Evolutionary conservation across 2,329 filamentous ascomycete species (phyloP), one percentile per base, ranked within the genome.

Genomic region (Cytospora leucostoma): DNA sequence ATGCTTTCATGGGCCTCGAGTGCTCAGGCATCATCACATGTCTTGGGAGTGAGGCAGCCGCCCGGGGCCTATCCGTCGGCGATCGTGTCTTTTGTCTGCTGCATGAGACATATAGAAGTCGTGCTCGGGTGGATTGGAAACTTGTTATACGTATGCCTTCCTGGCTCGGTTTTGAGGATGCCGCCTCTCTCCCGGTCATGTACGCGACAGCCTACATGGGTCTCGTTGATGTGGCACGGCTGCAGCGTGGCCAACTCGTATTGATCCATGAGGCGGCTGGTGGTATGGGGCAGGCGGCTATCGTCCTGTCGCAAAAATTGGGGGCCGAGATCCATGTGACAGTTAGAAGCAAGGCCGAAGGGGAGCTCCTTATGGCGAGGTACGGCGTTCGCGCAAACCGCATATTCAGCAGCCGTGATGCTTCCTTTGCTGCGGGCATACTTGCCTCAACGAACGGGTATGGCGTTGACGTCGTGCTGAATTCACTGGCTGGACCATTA

Each of bases 401-500:
- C 59, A 73, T 76, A n/a, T 71, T 76, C 59, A 67, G 65, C 40
- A 70, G 67, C 11, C 68, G 72, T 1, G 69, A 72, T 61, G 62
- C 56, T 4, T 64, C 66, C 2, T 75, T 76, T 57, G 69, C 65
- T 4, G 40, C 60, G 11, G 70, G 67, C n/a, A 59, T 74, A 3
- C 54, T 59, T 38, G 50, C 59, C 17, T 62, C 62, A 2, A 73
- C 71, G 15, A 53, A 59, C 52, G 66, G 67, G 15, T 49, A 59
- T 3, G 72, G 72, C 40, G 71, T 73, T 17, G 71, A 74, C 56
- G 65, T 73, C 0, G 76, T 77, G 0, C 70, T 80, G 1, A 79
- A 79, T 65, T 75, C 75, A 0, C 67, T 79, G 0, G 72, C 77
- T 0, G 77, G 76, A 1, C 75, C 78, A 13, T 64, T 77, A 0